These are phyloP conservation scores for Aurinia saxatilis DNA, from an alignment of 345 rosid genomes.

Conservation along the genomic window DNA sequence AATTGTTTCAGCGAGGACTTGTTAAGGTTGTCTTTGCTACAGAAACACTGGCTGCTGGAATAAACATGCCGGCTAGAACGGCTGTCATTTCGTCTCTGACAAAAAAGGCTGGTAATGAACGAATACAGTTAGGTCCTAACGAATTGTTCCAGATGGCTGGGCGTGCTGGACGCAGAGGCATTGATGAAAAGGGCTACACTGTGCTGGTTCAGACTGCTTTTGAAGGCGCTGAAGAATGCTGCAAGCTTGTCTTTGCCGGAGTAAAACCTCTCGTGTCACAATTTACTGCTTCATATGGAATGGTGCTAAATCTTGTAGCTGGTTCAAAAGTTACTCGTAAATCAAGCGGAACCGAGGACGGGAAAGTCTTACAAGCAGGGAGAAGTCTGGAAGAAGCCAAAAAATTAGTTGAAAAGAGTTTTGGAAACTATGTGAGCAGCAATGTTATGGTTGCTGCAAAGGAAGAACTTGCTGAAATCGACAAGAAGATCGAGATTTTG, in stretches of 20 bases:
- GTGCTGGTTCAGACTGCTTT: constrained; percentile 71
- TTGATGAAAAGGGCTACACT: constrained; percentile 78
- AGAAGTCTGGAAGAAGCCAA: constrained; percentile 89
- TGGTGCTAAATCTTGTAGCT: constrained; percentile 89
- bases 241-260: constrained; percentile 81
- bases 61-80: constrained; percentile 98
- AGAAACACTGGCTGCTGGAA: constrained; percentile 96
- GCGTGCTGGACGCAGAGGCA: constrained; percentile 97
- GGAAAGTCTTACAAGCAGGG: constrained; percentile 49
- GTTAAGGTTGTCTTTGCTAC: constrained; percentile 94
- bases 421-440: constrained; percentile 93
- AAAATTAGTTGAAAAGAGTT: constrained; percentile 87
- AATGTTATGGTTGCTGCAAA: constrained; percentile 88
- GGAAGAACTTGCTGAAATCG: constrained; percentile 73
- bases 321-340: constrained; percentile 64
- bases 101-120: constrained; percentile 64
- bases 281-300: constrained; percentile 96
- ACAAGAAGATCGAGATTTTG: constrained; percentile 60
- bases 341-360: constrained; percentile 45
- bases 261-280: constrained; percentile 89
- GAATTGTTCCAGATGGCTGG: constrained; percentile 97
- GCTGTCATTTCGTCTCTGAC: constrained; percentile 83
- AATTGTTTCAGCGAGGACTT: constrained; percentile 85
- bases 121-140: constrained; percentile 68
- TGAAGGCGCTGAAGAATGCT: constrained; percentile 94